Evolutionary conservation across 306 rosid genomes (phyloP).

Genomic region (Ormosia semicastrata): DNA sequence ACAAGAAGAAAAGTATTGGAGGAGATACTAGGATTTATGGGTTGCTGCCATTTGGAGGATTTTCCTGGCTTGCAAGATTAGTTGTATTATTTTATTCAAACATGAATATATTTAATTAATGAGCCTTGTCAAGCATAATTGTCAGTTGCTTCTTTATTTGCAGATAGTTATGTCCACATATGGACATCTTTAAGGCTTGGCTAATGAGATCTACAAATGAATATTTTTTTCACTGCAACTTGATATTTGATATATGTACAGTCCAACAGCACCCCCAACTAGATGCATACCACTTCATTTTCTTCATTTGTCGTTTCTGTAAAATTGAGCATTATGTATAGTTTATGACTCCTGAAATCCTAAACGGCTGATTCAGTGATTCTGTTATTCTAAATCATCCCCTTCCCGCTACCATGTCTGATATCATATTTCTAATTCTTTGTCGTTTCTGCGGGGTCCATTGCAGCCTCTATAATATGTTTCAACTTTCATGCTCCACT

Average conservation of each 20-base stretch:
- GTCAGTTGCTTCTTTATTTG: conserved; percentile 25
- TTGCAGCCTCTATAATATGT: conserved; percentile 8
- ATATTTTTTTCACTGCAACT: conserved; percentile 28
- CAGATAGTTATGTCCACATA: conserved; percentile 27
- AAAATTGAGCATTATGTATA: conserved; percentile 8
- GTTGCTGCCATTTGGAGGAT: conserved; percentile 82
- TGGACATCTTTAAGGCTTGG: background rate
- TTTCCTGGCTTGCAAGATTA: conserved; percentile 38
- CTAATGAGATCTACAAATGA: conserved; percentile 16
- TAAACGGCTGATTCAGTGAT: conserved; percentile 11
- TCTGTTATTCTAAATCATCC: background rate
- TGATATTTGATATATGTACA: conserved; percentile 23
- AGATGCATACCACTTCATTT: conserved; percentile 18
- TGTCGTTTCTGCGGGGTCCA: conserved; percentile 23
- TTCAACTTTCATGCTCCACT: conserved; percentile 18
- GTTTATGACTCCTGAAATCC: conserved; percentile 26
- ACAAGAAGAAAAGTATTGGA: conserved; percentile 38
- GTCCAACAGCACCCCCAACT: background rate
- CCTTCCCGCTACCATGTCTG: background rate
- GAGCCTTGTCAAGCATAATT: conserved; percentile 55
- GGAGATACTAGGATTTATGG: conserved; percentile 21
- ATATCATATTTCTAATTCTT: background rate
- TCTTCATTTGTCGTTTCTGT: conserved; percentile 23
- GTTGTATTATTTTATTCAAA: conserved; percentile 32
- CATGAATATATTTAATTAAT: background rate